Evolutionary conservation across 805 yeast species (phyloP), one percentile per base, ranked within the genome.

Genomic region (Ogataea haglerorum): DNA sequence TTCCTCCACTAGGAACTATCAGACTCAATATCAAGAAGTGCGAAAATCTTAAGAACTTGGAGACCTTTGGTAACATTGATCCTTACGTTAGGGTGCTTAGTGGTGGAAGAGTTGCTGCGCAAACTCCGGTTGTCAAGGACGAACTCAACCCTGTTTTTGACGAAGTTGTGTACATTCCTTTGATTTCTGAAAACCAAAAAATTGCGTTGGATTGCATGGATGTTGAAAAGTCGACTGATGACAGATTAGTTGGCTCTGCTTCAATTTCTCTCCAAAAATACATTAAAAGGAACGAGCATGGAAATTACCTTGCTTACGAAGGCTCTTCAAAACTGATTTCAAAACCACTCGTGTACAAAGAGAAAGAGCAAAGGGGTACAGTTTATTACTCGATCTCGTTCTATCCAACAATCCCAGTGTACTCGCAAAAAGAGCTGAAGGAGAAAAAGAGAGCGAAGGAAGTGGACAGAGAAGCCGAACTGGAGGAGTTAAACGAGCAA

Each of bases 51-150:
- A 66, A 72, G 50, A 67, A 79, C 51, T 63, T 83, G 51, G 85
- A 82, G 50, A 72, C 80, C 12, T 73, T 83, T 36, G 91, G 93
- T 41, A 76, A 73, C 42, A 79, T 84, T 52, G 90, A 85, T 61
- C 93, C 95, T 4, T 85, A 83, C 52, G 78, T 82, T 28, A 71
- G 75, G 44, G 70, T 84, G 8, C 53, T 75, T 26, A 60, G 77
- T 43, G 78, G 80, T 53, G 84, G 83, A 49, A 75, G 75, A 56
- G 54, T 75, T 28, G 71, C 70, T 45, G 82, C 72, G 39, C 70
- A 68, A 47, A 79, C 93, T 2, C 56, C 65, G 1, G 75, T 75
- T 40, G 73, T 73, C 49, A 74, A 78, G 10, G 71, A 76, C 35
- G 70, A 78, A 2, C 56, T 70, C 24, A 65, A 76, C 43, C 90